phyloP scores from a whole-genome alignment of 345 rosid species.

The Boechera stricta region DNA sequence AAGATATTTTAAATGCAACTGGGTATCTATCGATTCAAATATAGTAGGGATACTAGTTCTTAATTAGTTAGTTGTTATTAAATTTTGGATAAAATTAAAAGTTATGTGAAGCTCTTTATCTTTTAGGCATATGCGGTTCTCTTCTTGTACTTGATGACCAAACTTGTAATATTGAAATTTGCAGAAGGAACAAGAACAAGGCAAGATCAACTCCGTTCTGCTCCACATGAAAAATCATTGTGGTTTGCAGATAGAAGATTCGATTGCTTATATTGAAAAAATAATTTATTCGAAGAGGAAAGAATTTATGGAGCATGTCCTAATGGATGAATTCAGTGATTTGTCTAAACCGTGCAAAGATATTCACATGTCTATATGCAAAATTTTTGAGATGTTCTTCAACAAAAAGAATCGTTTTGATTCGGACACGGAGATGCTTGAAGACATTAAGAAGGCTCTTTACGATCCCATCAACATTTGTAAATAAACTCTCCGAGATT shows the following conservation, averaged over 20 bases:
- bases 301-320: conserved; percentile 50
- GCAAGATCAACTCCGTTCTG: conserved; percentile 52
- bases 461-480: conserved; percentile 46
- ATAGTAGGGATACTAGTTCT: background rate
- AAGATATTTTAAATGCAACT: background rate
- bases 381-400: conserved; percentile 57
- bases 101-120: background rate
- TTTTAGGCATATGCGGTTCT: background rate
- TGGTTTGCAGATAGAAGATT: conserved; percentile 45
- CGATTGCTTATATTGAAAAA: conserved; percentile 43
- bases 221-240: conserved; percentile 48
- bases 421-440: conserved; percentile 47
- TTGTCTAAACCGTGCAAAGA: conserved; percentile 49
- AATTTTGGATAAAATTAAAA: background rate
- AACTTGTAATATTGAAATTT: background rate
- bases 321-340: conserved; percentile 41
- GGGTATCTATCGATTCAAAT: background rate
- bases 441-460: conserved; percentile 61
- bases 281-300: conserved; percentile 46
- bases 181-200: conserved; percentile 57
- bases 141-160: conserved; percentile 7
- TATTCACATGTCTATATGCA: conserved; percentile 52
- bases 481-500: background rate
- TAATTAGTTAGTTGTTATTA: background rate
- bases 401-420: conserved; percentile 54